Base-by-base conservation (phyloP, 805 yeast species). In the Hanseniaspora hatyaiensis region DNA sequence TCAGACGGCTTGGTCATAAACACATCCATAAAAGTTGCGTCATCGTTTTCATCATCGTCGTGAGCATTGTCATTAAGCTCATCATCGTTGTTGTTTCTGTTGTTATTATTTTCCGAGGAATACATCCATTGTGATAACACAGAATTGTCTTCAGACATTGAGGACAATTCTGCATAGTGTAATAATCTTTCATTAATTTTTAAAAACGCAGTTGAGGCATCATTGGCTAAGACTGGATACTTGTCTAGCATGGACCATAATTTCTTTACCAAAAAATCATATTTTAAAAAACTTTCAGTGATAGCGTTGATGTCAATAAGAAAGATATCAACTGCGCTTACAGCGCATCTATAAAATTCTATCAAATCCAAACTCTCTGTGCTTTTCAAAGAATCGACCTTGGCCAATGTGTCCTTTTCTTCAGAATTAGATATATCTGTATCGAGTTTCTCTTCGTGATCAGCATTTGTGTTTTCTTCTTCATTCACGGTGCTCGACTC, bases 261-360 rank as follows among this genome's bases (percentile, higher is more conserved):
- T 57, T 73, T 75, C 47, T 75, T 74, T 57, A 92, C 65, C 32
- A 84, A 69, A 18, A 69, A 72, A 3, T 74, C 68, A 51, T 78
- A 75, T 54, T 83, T 88, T 80, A 89, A 79, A 48, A 92, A 80
- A 1, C 94, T 79, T 55, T 88, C 95, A 1, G 95, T 82, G 32
- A 92, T 69, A 2, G 94, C 82, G 96, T 96, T 89, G 8, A 87
- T 88, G 59, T 89, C 97, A 3, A 92, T 85, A 34, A 89, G 77
- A 40, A 92, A 68, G 36, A 92, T 80, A 60, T 92, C 97, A 1
- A 95, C 85, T 5, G 95, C 87, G 55, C 81, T 71, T 49, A 78
- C 79, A 1, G 86, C 78, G 37, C 43, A 39, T 32, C 40, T 34
- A 31, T 39, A 40, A 30, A 47, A 47, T 29, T 47, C 50, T 28